Base-by-base conservation (phyloP, 352 stramenopile species). In the Phytophthora syringae region DNA sequence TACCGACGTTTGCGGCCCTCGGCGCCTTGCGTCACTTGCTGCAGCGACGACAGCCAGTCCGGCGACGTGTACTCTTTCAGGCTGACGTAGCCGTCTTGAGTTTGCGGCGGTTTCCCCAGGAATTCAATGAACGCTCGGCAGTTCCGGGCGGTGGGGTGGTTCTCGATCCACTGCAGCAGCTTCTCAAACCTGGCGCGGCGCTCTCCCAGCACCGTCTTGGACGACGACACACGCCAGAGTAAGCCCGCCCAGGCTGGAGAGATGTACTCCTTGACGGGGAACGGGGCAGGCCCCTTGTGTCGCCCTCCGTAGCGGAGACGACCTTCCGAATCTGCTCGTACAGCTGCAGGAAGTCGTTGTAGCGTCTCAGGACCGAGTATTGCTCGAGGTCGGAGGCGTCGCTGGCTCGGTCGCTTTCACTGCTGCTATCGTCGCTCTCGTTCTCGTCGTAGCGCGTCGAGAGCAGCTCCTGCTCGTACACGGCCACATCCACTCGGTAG, bases 1-100 rank as follows among this genome's bases (percentile, higher is more conserved):
- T 76, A 79, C 39, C 66, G 64, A 16, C 74, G 77, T 49, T 82
- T 79, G 12, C 67, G 62, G 15, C 36, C 52, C 18, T 73, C 58
- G 2, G 67, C 54, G 12, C 62, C 52, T 18, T 70, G 24, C 13
- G 76, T 77, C 51, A 89, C 75, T 63, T 86, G 80, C 50, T 88
- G 75, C 52, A 92, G 66, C 12, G 72, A 79, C 37, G 77, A 76
- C 27, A 90, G 63, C 79, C 80, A 92, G 58, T 89, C 72, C 47
- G 77, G 83, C 9, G 83, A 84, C 36, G 76, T 80, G 67, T 92
- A 92, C 55, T 83, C 72, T 52, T 92, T 92, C n/a, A 92, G 60
- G 32, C 80, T 92, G 57, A 88, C 78, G 55, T 92, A 92, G 37
- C 83, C 82, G 22, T 80, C 65, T 48, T 74, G 75, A 34, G 61